Percentiles rank a stretch among this genome's conserved stretches.
Evolutionary conservation across 139 green algal genomes (phyloP).

Genomic region (Zygnema cylindricum): DNA sequence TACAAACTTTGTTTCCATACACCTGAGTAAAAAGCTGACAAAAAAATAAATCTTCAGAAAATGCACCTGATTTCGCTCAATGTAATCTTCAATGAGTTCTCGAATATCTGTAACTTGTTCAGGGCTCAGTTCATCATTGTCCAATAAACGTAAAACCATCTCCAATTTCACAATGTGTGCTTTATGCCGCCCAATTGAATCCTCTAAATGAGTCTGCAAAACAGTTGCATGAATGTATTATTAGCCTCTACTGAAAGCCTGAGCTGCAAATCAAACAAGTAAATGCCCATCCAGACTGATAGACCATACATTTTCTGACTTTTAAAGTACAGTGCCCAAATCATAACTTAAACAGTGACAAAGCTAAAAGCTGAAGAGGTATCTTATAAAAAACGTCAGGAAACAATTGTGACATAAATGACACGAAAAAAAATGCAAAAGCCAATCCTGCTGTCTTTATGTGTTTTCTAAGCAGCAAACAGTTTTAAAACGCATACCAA

Average conservation of each 20-base stretch:
- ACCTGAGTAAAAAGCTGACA: too few species aligned
- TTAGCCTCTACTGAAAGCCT: background rate
- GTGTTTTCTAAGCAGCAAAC: too few species aligned
- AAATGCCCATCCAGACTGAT: background rate
- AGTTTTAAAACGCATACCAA: slow-evolving; percentile 52
- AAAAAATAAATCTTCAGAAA: too few species aligned
- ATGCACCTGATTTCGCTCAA: slow-evolving; percentile 75
- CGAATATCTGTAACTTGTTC: slow-evolving; percentile 71
- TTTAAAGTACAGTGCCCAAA: too few species aligned
- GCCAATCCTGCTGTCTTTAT: too few species aligned
- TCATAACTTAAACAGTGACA: too few species aligned
- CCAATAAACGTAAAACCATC: slow-evolving; percentile 85
- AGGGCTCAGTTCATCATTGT: slow-evolving; percentile 87
- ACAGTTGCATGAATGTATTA: background rate
- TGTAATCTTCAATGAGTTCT: slow-evolving; percentile 89
- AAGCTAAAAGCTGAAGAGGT: too few species aligned
- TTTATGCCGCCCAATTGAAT: slow-evolving; percentile 77
- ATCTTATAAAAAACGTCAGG: too few species aligned
- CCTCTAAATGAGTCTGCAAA: slow-evolving; percentile 73
- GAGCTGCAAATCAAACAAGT: background rate
- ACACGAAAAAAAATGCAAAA: too few species aligned
- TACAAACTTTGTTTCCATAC: too few species aligned
- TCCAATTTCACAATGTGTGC: slow-evolving; percentile 76
- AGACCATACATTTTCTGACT: too few species aligned
- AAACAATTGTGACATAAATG: too few species aligned